A percentile compares a stretch with the other conserved stretches of the same genome.
Conservation (phyloP, 78 protist species). For the Tieghemostelium lacteum region DNA sequence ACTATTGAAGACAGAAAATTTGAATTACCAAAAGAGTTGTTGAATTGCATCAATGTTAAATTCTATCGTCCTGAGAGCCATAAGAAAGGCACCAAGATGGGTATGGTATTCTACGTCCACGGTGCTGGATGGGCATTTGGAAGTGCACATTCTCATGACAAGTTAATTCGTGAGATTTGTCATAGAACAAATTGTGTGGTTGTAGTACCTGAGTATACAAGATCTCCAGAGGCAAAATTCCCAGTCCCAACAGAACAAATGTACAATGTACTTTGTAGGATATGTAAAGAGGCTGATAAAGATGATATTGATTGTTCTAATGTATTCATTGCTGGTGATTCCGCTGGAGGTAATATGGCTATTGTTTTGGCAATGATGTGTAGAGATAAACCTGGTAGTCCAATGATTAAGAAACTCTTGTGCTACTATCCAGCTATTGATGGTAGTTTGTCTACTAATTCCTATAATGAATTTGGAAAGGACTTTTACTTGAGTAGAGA, state of each 20-base stretch:
- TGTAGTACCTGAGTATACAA: not conserved
- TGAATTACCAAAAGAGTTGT: not conserved
- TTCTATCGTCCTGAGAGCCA: not conserved
- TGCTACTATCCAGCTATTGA: slow-evolving; percentile 31
- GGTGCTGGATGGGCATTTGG: slow-evolving; percentile 47
- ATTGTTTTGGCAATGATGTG: not conserved
- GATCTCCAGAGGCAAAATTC: slow-evolving; percentile 5
- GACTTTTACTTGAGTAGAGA: not conserved
- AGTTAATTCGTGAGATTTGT: slow-evolving; percentile 4
- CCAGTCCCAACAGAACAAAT: slow-evolving; percentile 18
- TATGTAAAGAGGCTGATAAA: not conserved
- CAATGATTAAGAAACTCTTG: not conserved
- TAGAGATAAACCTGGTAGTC: not conserved
- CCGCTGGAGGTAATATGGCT: slow-evolving; percentile 33
- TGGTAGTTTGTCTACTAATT: not conserved
- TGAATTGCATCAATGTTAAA: not conserved
- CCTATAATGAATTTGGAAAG: not conserved
- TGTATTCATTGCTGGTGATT: slow-evolving; percentile 8
- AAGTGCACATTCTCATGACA: not conserved
- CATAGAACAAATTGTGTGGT: slow-evolving; percentile 5
- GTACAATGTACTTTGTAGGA: not conserved
- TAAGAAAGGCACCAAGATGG: not conserved
- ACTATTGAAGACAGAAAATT: not conserved
- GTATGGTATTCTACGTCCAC: not conserved
- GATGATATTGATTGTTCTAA: not conserved